Base-by-base conservation (phyloP, 2,329 filamentous ascomycete species). In the Cladophialophora bantiana region DNA sequence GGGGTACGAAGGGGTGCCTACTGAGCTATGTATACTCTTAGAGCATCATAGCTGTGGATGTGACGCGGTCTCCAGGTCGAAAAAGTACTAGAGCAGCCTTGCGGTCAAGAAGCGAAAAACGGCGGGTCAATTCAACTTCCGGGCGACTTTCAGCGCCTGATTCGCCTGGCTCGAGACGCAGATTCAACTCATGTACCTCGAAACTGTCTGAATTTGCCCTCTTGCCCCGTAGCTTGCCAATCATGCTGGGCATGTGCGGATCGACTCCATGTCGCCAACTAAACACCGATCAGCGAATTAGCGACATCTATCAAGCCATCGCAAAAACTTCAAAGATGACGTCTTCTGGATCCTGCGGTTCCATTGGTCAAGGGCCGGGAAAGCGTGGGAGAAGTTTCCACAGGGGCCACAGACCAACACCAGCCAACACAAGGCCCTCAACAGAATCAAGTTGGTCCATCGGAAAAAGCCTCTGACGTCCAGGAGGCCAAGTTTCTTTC, bases 81-180 rank as follows among this genome's bases (percentile, higher is more conserved):
- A 48, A 59, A 12, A 20, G 57, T 59, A 59, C 57, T 59, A 59
- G 57, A 59, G 57, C 42, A 59, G 57, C 57, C 57, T 59, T 18
- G 57, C 42, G 38, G 18, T 18, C 20, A 3, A 15, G 31, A n/a
- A 10, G n/a, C 31, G 12, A 7, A 59, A 59, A 26, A 26, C 26
- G 26, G 26, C 26, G 26, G 26, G 1, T 13, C 36, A 38, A 38
- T 38, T 38, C 7, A 26, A 26, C 26, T 26, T 26, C 26, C 26
- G 3, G 26, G 26, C 26, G 26, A 26, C 26, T 26, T 26, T 2
- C 3, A 26, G 26, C 26, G 26, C 3, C 26, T 26, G 26, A 3
- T 3, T 26, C 26, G 26, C 26, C 26, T 26, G 26, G 26, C 3
- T 26, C 26, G 26, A 26, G 26, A 26, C 36, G 10, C 36, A 13